These are phyloP conservation scores for Takakia lepidozioides DNA, from an alignment of 225 moss, liverwort and hornwort genomes.

Conservation along the genomic window DNA sequence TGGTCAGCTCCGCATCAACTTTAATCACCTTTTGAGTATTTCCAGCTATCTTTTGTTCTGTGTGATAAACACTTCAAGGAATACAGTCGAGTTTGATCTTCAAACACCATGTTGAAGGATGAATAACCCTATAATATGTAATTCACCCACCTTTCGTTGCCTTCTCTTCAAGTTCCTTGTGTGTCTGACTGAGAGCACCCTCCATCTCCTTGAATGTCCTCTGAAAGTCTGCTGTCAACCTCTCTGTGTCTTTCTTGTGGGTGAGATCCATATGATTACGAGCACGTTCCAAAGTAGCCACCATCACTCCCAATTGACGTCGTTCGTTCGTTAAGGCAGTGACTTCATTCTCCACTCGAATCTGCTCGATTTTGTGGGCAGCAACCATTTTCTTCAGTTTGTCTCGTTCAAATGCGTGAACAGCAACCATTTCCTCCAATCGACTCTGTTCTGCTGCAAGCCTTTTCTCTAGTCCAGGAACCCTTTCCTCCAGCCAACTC, in stretches of 20 bases:
- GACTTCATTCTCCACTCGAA: constrained; percentile 40
- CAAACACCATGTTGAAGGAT: no score
- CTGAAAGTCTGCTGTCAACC: constrained; percentile 46
- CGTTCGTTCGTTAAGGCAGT: constrained; percentile 34
- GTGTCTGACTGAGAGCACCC: constrained; percentile 39
- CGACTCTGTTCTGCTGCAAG: constrained; percentile 62
- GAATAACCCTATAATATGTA: no score
- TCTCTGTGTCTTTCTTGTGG: constrained; percentile 44
- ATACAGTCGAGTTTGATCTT: no score
- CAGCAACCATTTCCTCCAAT: constrained; percentile 48
- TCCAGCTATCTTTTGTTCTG: no score
- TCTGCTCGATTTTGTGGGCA: constrained; percentile 51
- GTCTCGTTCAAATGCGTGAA: constrained; percentile 60
- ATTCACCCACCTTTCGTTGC: constrained; percentile 37
- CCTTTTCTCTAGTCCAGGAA: constrained; percentile 60
- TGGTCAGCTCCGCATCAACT: no score
- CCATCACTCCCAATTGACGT: constrained; percentile 33
- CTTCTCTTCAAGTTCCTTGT: constrained; percentile 58
- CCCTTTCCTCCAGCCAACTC: constrained; percentile 61
- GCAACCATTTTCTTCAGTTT: constrained; percentile 39
- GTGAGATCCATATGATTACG: constrained; percentile 33
- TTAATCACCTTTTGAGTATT: no score
- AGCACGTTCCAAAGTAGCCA: constrained; percentile 39
- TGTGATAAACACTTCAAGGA: no score
- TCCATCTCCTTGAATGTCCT: constrained; percentile 59